These are phyloP conservation scores for Debaryomyces prosopidis DNA, from an alignment of 805 yeast species.

Conservation along the genomic window DNA sequence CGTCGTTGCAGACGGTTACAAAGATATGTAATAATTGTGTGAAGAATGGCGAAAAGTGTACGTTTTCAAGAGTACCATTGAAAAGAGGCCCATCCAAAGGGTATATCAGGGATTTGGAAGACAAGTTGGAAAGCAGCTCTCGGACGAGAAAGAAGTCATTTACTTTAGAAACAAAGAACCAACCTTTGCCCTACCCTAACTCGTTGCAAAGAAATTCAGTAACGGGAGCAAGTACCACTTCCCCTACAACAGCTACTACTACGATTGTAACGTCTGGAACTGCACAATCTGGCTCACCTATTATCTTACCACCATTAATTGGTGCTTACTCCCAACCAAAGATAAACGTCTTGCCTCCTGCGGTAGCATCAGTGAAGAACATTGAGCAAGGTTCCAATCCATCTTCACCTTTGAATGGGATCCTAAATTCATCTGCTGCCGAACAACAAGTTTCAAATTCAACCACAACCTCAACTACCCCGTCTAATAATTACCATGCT, in stretches of 20 bases:
- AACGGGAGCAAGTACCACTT: conserved; percentile 3
- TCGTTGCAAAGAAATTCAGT: background rate
- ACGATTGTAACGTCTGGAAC: conserved; percentile 7
- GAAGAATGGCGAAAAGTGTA: conserved; percentile 60
- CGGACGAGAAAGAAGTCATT: conserved; percentile 1
- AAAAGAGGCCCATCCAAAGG: conserved; percentile 84
- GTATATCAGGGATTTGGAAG: conserved; percentile 47
- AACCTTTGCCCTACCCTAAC: conserved; percentile 9
- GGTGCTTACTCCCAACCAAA: conserved; percentile 14
- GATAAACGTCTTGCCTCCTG: conserved; percentile 7
- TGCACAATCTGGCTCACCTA: conserved; percentile 17
- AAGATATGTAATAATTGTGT: conserved; percentile 62
- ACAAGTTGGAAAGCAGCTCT: conserved; percentile 25
- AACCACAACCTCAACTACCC: conserved; percentile 2
- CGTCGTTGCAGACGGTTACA: conserved; percentile 46
- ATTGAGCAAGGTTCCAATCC: conserved; percentile 12
- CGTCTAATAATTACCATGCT: background rate
- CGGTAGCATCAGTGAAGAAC: conserved; percentile 4
- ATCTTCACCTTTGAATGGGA: conserved; percentile 14
- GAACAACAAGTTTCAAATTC: conserved; percentile 2
- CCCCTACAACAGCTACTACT: conserved; percentile 5
- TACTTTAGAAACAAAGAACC: conserved; percentile 1
- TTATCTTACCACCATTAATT: conserved; percentile 32
- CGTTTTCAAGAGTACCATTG: conserved; percentile 69
- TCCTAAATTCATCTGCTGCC: conserved; percentile 4